phyloP scores from a whole-genome alignment of 352 stramenopile species.

The Globisporangium solare region DNA sequence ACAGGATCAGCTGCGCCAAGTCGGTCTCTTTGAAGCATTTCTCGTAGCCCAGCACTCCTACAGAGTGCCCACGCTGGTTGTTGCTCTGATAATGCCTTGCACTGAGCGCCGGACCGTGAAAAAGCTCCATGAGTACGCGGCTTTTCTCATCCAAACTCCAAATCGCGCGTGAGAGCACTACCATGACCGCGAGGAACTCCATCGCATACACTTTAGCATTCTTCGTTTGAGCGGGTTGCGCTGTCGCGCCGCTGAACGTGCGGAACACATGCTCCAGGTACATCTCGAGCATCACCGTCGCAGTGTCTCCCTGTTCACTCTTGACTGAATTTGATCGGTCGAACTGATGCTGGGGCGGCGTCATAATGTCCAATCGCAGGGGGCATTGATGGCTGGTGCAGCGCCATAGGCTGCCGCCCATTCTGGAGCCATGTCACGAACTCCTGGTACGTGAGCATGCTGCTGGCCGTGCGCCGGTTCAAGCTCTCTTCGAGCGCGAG shows the following conservation, averaged over 20 bases:
- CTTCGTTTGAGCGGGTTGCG: not conserved
- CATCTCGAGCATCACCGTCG: conserved; percentile 36
- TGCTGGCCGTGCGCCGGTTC: conserved; percentile 19
- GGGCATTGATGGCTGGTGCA: conserved; percentile 12
- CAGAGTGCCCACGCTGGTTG: not conserved
- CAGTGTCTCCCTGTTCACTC: not conserved
- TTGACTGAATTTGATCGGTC: not conserved
- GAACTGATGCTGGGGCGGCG: conserved; percentile 13
- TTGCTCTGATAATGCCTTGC: conserved; percentile 11
- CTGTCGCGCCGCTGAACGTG: conserved; percentile 28
- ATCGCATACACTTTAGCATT: conserved; percentile 36
- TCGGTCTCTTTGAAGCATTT: conserved; percentile 51
- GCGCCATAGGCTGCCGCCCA: not conserved
- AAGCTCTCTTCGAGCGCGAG: conserved; percentile 29
- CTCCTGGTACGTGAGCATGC: conserved; percentile 35
- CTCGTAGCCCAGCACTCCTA: conserved; percentile 4
- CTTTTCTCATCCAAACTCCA: conserved; percentile 58
- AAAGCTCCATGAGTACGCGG: conserved; percentile 45
- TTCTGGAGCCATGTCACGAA: conserved; percentile 49
- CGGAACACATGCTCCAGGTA: conserved; percentile 58
- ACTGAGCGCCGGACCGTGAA: conserved; percentile 34
- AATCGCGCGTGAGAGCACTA: conserved; percentile 55
- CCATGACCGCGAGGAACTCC: conserved; percentile 56
- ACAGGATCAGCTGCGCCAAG: conserved; percentile 47
- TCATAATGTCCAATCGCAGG: conserved; percentile 40